Evolutionary conservation across 2,329 filamentous ascomycete species (phyloP), one percentile per base, ranked within the genome.

Genomic region (Epichloe hybrida): DNA sequence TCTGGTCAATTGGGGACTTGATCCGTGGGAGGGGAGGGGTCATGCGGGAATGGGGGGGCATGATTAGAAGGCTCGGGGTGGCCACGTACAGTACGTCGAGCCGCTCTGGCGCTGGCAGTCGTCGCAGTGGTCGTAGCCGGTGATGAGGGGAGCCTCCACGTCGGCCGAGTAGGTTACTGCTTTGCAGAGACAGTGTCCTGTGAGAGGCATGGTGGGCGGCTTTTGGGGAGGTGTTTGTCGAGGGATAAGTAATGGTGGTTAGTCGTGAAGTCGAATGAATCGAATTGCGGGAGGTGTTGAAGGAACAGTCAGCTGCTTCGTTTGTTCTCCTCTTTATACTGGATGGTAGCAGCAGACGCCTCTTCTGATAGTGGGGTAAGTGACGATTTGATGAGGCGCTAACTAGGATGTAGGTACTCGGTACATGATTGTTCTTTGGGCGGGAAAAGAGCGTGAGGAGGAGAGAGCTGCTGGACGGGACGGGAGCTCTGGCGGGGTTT

Each of bases 21-120:
- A 31, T 27, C 15, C 1, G 21, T 20, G 9, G 37, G 9, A 13
- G 38, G 34, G 12, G n/a, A 34, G 17, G 15, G 44, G 45, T 20
- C 43, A 34, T 35, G 21, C 3, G 15, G 44, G 17, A n/a, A 17
- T 37, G 46, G 31, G 31, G 31, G 20, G 17, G 17, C 13, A 12
- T 27, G 2, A 13, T 42, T 12, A 5, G 13, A 7, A 31, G 3
- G 27, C 27, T 31, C 27, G 8, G 12, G 31, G 42, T 4, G 62
- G 6, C 13, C 17, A 35, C 75, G 55, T 66, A 81, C 78, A 84
- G 66, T 85, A 85, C 52, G 81, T 83, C 17, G 80, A 84, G 56
- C 81, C 81, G 48, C 69, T 76, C 69, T 85, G 81, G 61, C 81
- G 80, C 68, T 85, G 81, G 74, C 81, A 85, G 68, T 84, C 81